These are phyloP conservation scores for Rhizoclosmatium sp. DNA, from an alignment of 192 early-diverging fungal species.

Conservation along the genomic window DNA sequence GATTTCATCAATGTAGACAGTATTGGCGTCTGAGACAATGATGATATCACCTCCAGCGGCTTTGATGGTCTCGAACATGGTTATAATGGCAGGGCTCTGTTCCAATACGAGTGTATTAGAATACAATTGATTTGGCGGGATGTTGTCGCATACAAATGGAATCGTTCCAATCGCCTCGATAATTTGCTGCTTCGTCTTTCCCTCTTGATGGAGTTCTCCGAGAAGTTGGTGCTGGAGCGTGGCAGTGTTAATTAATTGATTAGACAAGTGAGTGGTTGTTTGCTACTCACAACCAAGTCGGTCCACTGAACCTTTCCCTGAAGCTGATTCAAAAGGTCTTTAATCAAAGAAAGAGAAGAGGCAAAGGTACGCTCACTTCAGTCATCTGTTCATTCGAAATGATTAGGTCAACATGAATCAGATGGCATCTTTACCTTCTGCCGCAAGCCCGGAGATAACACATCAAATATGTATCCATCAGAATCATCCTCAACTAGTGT, in stretches of 20 bases:
- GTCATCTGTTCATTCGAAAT: conserved; percentile 9
- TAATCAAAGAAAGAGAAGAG: no score
- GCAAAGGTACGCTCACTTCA: conserved; percentile 7
- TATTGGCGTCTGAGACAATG: conserved; percentile 51
- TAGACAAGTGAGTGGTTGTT: not conserved
- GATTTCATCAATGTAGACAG: conserved; percentile 51
- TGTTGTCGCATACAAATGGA: conserved; percentile 33
- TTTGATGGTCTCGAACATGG: conserved; percentile 36
- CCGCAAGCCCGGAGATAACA: conserved; percentile 33
- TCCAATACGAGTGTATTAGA: not conserved
- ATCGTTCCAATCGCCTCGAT: conserved; percentile 27
- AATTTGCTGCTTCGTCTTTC: conserved; percentile 37
- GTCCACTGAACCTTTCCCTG: conserved; percentile 45
- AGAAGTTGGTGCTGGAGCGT: conserved; percentile 36
- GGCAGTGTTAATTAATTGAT: not conserved
- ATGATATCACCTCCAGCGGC: conserved; percentile 39
- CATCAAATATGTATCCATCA: conserved; percentile 43
- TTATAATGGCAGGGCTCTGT: conserved; percentile 34
- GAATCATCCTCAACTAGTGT: conserved; percentile 50
- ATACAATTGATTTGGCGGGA: not conserved
- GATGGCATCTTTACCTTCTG: conserved; percentile 15
- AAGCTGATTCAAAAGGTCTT: not conserved
- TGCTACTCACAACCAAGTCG: conserved; percentile 39
- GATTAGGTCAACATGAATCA: no score
- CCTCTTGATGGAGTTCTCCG: conserved; percentile 37